Percentiles rank a stretch among this genome's conserved stretches.
Evolutionary conservation across 1,139 yeast genomes (phyloP).

Genomic region (Candida albicans): DNA sequence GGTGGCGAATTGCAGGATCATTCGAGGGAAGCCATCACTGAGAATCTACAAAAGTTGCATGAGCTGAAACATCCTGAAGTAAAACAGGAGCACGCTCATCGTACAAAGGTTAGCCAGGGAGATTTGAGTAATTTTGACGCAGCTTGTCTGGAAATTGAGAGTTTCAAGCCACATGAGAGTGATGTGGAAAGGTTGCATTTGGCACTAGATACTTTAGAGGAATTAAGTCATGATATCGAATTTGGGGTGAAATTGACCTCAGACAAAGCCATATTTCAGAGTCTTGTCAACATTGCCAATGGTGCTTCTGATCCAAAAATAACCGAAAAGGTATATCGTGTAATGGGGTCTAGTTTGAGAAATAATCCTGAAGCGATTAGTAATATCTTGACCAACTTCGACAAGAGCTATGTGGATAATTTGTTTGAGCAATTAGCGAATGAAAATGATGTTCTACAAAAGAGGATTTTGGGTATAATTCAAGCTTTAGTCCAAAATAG

Average conservation of each 20-base stretch:
- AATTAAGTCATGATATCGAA: slow-evolving; percentile 65
- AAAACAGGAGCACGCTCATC: slow-evolving; percentile 4
- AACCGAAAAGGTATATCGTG: slow-evolving; percentile 49
- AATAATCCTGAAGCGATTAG: slow-evolving; percentile 68
- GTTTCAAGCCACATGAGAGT: slow-evolving; percentile 12
- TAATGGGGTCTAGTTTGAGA: slow-evolving; percentile 60
- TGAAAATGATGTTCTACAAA: slow-evolving; percentile 35
- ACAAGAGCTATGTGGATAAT: slow-evolving; percentile 14
- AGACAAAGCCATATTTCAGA: slow-evolving; percentile 19
- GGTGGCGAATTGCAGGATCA: slow-evolving; percentile 16
- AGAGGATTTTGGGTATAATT: slow-evolving; percentile 50
- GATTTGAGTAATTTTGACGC: slow-evolving; percentile 28
- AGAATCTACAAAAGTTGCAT: slow-evolving; percentile 6
- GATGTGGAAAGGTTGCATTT: slow-evolving; percentile 18
- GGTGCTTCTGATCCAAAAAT: slow-evolving; percentile 16
- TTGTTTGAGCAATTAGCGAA: slow-evolving; percentile 20
- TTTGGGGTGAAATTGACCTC: slow-evolving; percentile 49
- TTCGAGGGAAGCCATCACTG: slow-evolving; percentile 10
- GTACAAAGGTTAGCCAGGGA: slow-evolving; percentile 17
- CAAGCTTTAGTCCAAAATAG: slow-evolving; percentile 40
- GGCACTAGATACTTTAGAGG: slow-evolving; percentile 52
- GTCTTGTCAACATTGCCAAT: slow-evolving; percentile 19
- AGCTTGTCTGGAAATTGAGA: slow-evolving; percentile 28
- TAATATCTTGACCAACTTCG: slow-evolving; percentile 19
- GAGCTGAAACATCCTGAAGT: slow-evolving; percentile 6